Base-by-base conservation (phyloP, 208 protist genomes). In the Porcisia hertigi region DNA sequence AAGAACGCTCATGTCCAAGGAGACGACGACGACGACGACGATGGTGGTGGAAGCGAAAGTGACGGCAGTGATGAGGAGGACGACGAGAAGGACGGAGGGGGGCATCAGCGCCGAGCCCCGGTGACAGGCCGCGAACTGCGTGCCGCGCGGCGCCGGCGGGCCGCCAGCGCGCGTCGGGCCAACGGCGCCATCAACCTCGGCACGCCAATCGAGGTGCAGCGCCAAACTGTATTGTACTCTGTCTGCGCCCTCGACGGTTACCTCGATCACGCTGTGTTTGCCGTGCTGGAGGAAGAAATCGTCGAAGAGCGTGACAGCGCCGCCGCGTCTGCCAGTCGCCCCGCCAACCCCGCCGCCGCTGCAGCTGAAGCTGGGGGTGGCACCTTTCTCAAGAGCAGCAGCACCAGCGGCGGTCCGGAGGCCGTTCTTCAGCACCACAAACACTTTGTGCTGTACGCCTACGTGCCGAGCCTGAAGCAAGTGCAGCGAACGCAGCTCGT, bases 391-490 rank as follows among this genome's bases (percentile, higher is more conserved):
- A 88, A 84, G 30, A 71, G 66, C 75, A 41, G 58, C 9, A 69
- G 58, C 18, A 30, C 20, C 25, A 39, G 65, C 30, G 9, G 36
- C 14, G 34, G 69, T 34, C 49, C 53, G 18, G 34, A 25, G 47
- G 30, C 59, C 18, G n/a, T 30, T 2, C 52, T 65, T 2, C 36
- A 53, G 25, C 74, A 65, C 20, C 79, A 85, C 49, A 98, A 98
- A 76, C 69, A 86, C 39, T 86, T 99, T 7, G 92, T 97, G 3
- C 98, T 97, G 64, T 99, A 99, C 84, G 98, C 99, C 79, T 97
- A 99, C 65, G 98, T 99, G 75, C 83, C 99, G 36, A 98, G 98
- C 58, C 88, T 99, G 16, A 99, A 99, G 74, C 98, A 99, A 85
- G 99, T 99, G 3, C 96, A 99, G 55, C 94, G 98, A 57, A 99